Conservation (phyloP, 2,329 filamentous ascomycete genomes). For the Aureobasidium lini region DNA sequence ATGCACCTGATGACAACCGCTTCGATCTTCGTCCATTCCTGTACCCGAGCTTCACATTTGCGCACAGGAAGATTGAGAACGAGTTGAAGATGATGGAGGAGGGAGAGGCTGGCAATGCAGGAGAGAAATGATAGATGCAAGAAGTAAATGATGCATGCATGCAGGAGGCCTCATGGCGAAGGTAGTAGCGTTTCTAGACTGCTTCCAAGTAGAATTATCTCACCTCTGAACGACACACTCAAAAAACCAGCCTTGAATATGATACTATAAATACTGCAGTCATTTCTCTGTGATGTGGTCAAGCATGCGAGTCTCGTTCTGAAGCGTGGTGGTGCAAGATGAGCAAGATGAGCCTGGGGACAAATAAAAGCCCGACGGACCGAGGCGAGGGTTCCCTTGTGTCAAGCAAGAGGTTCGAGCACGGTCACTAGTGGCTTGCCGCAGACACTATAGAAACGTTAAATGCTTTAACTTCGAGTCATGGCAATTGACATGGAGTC, state of each 20-base stretch:
- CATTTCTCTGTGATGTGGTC: not conserved
- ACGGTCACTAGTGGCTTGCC: constrained; percentile 7
- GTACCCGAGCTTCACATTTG: constrained; percentile 43
- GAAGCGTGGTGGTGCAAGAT: not conserved
- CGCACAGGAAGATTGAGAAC: constrained; percentile 43
- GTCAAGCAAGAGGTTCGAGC: not conserved
- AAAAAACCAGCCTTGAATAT: no score
- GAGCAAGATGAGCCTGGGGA: not conserved
- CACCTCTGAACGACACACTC: not conserved
- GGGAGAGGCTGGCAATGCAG: constrained; percentile 17
- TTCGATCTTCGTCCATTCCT: constrained; percentile 50
- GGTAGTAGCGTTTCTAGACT: not conserved
- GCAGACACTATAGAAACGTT: constrained; percentile 5
- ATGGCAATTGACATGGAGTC: not conserved
- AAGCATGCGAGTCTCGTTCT: no score
- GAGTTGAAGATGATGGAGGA: constrained; percentile 38
- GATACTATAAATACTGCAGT: no score
- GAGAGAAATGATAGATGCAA: not conserved
- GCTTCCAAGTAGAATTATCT: not conserved
- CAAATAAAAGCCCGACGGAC: not conserved
- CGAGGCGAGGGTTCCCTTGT: not conserved
- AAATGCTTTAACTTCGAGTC: constrained; percentile 4
- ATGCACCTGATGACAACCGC: constrained; percentile 40
- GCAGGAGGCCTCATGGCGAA: not conserved
- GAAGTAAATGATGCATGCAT: no score